Evolutionary conservation across 257 asterid species (phyloP).

Genomic region (Pogostemon cablin): DNA sequence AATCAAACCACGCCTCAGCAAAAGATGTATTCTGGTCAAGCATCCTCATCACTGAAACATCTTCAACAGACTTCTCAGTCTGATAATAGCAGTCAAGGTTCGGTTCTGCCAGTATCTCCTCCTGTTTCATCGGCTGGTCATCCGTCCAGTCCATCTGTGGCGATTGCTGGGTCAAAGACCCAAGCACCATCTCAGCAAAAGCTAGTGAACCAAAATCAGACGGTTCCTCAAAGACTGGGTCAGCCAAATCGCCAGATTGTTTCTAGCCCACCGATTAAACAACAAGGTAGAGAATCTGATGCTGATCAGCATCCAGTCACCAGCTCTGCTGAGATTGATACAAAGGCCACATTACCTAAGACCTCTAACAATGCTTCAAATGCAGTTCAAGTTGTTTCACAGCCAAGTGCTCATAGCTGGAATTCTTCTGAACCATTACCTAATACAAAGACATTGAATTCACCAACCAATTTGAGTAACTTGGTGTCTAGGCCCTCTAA

Average conservation of each 20-base stretch:
- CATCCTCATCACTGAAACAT: constrained; percentile 33
- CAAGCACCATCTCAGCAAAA: constrained; percentile 51
- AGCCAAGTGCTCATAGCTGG: constrained; percentile 30
- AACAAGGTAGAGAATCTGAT: constrained; percentile 51
- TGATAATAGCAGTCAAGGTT: constrained; percentile 55
- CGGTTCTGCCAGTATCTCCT: constrained; percentile 46
- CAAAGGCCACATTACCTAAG: constrained; percentile 38
- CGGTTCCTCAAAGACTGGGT: constrained; percentile 48
- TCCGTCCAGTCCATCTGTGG: constrained; percentile 51
- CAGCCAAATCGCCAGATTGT: constrained; percentile 53
- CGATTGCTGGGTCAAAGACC: constrained; percentile 51
- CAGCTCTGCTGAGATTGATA: constrained; percentile 54
- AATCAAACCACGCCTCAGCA: constrained; percentile 59
- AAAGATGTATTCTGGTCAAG: constrained; percentile 58
- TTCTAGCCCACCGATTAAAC: constrained; percentile 47
- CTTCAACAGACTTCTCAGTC: constrained; percentile 51
- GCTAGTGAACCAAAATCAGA: constrained; percentile 51
- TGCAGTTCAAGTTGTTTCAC: constrained; percentile 21
- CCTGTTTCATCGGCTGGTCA: constrained; percentile 46
- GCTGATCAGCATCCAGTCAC: constrained; percentile 49
- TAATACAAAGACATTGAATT: constrained; percentile 50
- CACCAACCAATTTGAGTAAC: constrained; percentile 48
- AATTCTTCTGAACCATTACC: constrained; percentile 54
- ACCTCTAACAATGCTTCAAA: constrained; percentile 34
- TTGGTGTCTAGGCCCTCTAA: constrained; percentile 44